phyloP scores from a whole-genome alignment of 2,329 filamentous ascomycete species.

The Aspergillus cejpii region DNA sequence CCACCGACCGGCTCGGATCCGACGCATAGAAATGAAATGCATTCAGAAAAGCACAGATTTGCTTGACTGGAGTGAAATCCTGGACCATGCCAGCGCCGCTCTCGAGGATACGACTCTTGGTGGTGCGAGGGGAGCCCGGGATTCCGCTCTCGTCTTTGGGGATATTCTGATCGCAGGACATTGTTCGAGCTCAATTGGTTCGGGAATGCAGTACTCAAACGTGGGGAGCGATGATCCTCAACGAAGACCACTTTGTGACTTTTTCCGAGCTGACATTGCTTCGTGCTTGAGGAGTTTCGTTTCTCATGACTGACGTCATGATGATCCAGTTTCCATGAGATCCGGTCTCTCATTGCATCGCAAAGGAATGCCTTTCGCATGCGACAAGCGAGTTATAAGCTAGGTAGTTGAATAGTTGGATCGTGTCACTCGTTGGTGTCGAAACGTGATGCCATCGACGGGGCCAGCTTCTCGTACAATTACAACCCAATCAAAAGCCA shows the following conservation, averaged over 20 bases:
- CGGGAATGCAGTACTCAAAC: not conserved
- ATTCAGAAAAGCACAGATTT: slow-evolving; percentile 75
- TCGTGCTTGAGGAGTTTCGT: too few species aligned
- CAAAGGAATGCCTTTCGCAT: too few species aligned
- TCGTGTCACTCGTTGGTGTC: too few species aligned
- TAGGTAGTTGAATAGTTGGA: too few species aligned
- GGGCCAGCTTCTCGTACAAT: too few species aligned
- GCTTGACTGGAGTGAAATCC: slow-evolving; percentile 62
- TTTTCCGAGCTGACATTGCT: too few species aligned
- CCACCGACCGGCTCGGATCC: slow-evolving; percentile 62
- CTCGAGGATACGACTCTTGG: slow-evolving; percentile 36
- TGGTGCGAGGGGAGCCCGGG: slow-evolving; percentile 29
- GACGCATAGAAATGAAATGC: slow-evolving; percentile 80
- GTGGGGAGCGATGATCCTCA: not conserved
- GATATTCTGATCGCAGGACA: slow-evolving; percentile 4
- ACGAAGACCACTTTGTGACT: not conserved
- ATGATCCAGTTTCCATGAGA: too few species aligned
- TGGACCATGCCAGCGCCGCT: slow-evolving; percentile 34
- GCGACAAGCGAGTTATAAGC: too few species aligned
- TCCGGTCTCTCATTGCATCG: too few species aligned
- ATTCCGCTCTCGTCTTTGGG: slow-evolving; percentile 9
- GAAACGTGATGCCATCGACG: too few species aligned
- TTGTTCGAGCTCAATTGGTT: not conserved
- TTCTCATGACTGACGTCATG: slow-evolving; percentile 33
- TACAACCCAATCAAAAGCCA: not conserved